Evolutionary conservation across 306 rosid genomes (phyloP).

Genomic region (Alnus glutinosa): DNA sequence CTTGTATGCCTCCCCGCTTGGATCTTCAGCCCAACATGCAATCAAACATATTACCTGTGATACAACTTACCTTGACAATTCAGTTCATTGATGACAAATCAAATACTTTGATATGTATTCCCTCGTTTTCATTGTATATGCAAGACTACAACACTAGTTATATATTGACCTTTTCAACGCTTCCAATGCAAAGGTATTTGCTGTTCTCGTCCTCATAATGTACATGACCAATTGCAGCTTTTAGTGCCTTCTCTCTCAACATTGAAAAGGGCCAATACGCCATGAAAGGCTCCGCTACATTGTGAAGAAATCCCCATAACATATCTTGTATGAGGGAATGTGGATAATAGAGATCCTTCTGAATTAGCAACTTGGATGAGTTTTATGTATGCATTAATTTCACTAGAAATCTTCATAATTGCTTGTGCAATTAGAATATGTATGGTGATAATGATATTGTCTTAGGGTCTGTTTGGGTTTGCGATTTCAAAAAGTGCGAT

Average conservation of each 20-base stretch:
- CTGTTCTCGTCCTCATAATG: slow-evolving; percentile 64
- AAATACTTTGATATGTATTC: no score
- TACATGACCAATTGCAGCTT: slow-evolving; percentile 45
- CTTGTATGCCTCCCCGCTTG: slow-evolving; percentile 63
- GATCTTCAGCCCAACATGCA: slow-evolving; percentile 70
- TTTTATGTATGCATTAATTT: not conserved
- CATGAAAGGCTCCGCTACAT: slow-evolving; percentile 55
- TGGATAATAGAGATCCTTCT: slow-evolving; percentile 74
- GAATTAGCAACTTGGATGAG: slow-evolving; percentile 1
- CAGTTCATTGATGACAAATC: not conserved
- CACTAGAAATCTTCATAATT: no score
- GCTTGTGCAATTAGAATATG: no score
- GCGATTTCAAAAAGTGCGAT: no score
- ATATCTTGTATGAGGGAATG: slow-evolving; percentile 64
- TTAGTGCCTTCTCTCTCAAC: slow-evolving; percentile 55
- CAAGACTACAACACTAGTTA: no score
- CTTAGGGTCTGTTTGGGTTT: no score
- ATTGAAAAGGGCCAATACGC: slow-evolving; percentile 55
- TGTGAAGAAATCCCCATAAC: slow-evolving; percentile 61
- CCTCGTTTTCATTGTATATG: no score
- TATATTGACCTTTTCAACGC: slow-evolving; percentile 58
- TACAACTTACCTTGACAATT: not conserved
- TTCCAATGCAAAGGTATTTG: slow-evolving; percentile 64
- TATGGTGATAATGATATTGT: no score
- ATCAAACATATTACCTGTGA: slow-evolving; percentile 49